phyloP scores from a whole-genome alignment of 75 land plant genomes.

The Isoetes taiwanensis region DNA sequence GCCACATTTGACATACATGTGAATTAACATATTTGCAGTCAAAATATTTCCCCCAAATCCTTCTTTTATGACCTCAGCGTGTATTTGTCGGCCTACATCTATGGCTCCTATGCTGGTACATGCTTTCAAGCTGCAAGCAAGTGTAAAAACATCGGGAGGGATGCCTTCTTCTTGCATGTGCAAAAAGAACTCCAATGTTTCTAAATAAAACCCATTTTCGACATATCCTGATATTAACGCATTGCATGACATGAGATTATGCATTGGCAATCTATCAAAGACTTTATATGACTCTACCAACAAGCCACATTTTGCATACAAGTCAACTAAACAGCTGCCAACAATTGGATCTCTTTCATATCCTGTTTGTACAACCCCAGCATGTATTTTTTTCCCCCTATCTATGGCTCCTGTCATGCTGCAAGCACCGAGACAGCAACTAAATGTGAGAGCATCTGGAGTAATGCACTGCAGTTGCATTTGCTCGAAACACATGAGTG shows the following conservation, averaged over 20 bases:
- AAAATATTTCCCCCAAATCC: not conserved
- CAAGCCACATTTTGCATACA: slow-evolving; percentile 5
- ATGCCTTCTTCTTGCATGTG: slow-evolving; percentile 22
- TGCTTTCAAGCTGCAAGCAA: slow-evolving; percentile 27
- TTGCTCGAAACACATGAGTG: too few relatives aligned
- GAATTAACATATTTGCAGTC: too few relatives aligned
- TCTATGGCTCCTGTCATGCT: too few relatives aligned
- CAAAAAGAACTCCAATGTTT: slow-evolving; percentile 22
- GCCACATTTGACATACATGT: too few relatives aligned
- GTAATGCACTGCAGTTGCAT: too few relatives aligned
- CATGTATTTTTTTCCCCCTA: too few relatives aligned
- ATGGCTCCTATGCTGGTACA: slow-evolving; percentile 18
- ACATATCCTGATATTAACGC: slow-evolving; percentile 28
- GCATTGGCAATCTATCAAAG: slow-evolving; percentile 1
- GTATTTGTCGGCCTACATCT: slow-evolving; percentile 20
- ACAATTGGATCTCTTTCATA: slow-evolving; percentile 2
- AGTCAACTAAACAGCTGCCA: slow-evolving; percentile 10
- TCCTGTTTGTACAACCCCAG: not conserved
- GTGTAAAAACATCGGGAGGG: slow-evolving; percentile 26
- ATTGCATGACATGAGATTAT: slow-evolving; percentile 26
- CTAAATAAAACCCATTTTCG: slow-evolving; percentile 6
- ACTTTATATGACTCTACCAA: not conserved
- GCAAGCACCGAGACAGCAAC: too few relatives aligned
- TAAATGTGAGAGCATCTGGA: too few relatives aligned
- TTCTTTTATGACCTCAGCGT: slow-evolving; percentile 21